A percentile compares a stretch with the other conserved stretches of the same genome.
phyloP scores from a whole-genome alignment of 1,139 yeast genomes.

The Casaregolazyma lundiana region DNA sequence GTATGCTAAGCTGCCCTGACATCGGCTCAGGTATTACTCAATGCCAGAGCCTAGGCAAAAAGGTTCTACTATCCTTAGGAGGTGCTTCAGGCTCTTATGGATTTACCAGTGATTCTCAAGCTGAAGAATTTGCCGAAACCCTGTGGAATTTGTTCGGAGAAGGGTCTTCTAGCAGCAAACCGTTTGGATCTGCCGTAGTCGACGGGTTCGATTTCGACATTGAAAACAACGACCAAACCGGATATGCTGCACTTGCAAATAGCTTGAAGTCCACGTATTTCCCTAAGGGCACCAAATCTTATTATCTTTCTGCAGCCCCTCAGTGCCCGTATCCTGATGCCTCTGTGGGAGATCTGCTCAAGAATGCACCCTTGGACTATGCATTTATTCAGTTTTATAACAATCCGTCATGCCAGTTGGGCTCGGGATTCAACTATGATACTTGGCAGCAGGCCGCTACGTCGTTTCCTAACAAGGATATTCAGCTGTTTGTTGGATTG shows the following conservation, averaged over 20 bases:
- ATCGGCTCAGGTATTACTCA: conserved; percentile 62
- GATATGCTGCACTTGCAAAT: conserved; percentile 49
- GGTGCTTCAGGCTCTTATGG: conserved; percentile 84
- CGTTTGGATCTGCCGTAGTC: conserved; percentile 64
- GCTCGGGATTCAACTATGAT: conserved; percentile 68
- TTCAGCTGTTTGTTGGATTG: conserved; percentile 62
- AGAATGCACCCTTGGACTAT: conserved; percentile 65
- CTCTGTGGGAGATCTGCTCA: conserved; percentile 64
- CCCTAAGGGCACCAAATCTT: conserved; percentile 40
- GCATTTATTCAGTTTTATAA: conserved; percentile 92
- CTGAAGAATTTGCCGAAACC: conserved; percentile 62
- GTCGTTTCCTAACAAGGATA: conserved; percentile 55
- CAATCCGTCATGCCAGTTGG: conserved; percentile 70
- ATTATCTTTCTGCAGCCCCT: conserved; percentile 89
- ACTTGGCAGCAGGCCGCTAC: conserved; percentile 73
- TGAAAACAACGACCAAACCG: conserved; percentile 50
- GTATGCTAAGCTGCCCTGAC: conserved; percentile 33
- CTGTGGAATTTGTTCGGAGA: conserved; percentile 87
- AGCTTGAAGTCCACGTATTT: conserved; percentile 53
- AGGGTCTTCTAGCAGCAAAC: conserved; percentile 55
- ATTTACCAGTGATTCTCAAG: conserved; percentile 57
- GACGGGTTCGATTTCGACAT: conserved; percentile 76
- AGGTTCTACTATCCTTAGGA: conserved; percentile 76
- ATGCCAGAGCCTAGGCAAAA: conserved; percentile 80
- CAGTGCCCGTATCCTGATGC: conserved; percentile 94